phyloP scores from a whole-genome alignment of 148 eudicot species.

The Selenicereus undatus region DNA sequence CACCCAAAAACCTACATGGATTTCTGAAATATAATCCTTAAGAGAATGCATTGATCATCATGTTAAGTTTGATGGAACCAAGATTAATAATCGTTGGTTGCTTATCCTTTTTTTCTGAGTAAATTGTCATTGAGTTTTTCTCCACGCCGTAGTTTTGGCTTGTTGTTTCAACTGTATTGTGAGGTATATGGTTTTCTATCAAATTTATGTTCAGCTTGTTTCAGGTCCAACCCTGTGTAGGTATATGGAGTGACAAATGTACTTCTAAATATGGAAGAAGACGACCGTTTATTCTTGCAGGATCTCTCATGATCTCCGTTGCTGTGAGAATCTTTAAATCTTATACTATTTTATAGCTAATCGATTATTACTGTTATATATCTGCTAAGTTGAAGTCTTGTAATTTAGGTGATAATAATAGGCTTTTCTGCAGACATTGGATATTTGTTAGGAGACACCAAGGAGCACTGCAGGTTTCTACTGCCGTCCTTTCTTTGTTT shows the following conservation, averaged over 20 bases:
- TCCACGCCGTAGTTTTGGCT: not conserved
- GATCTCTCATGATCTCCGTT: constrained; percentile 78
- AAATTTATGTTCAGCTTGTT: constrained; percentile 8
- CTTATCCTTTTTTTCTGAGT: not conserved
- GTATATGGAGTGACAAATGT: constrained; percentile 99
- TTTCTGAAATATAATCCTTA: not conserved
- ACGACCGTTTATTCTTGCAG: constrained; percentile 88
- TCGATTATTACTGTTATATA: constrained; percentile 8
- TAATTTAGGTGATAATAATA: constrained; percentile 84
- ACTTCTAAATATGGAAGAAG: constrained; percentile 95
- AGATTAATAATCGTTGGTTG: not conserved
- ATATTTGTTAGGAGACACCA: constrained; percentile 83
- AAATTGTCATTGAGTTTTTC: not conserved
- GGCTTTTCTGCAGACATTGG: constrained; percentile 99
- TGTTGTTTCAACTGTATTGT: not conserved
- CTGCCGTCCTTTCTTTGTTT: constrained; percentile 13
- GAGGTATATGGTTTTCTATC: not conserved
- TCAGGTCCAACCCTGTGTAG: constrained; percentile 99
- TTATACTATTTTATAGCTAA: constrained; percentile 7
- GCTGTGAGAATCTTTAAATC: constrained; percentile 55
- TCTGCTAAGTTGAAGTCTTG: constrained; percentile 41
- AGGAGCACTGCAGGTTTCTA: constrained; percentile 86
- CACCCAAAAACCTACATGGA: not conserved
- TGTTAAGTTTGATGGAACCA: not conserved
- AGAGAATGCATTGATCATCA: not conserved